Conservation (phyloP, 352 stramenopile genomes). For the Phytophthora megakarya region DNA sequence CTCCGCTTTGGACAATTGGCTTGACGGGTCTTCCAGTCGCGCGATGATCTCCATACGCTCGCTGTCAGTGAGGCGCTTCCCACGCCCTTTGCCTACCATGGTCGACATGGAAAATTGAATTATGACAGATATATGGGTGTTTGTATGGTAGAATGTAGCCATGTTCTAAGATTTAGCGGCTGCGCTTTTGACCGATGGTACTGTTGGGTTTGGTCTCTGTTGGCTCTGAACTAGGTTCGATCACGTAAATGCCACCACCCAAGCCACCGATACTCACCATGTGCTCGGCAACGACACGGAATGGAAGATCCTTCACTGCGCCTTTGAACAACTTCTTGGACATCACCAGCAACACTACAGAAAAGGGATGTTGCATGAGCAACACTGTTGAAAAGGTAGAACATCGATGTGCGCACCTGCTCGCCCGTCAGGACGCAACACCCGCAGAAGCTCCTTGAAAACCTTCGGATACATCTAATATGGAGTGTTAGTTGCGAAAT, state of each 20-base stretch:
- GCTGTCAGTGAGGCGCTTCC: conserved; percentile 70
- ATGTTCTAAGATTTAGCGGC: too few species aligned
- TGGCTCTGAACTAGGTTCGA: conserved; percentile 36
- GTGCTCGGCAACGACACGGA: conserved; percentile 50
- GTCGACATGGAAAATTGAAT: not conserved
- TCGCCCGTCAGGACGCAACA: conserved; percentile 58
- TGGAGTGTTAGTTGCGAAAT: not conserved
- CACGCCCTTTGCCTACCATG: conserved; percentile 23
- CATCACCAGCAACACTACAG: conserved; percentile 72
- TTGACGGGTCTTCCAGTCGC: conserved; percentile 57
- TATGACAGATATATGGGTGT: not conserved
- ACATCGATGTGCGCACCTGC: conserved; percentile 34
- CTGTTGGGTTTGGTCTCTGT: conserved; percentile 2
- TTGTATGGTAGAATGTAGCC: not conserved
- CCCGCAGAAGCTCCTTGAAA: conserved; percentile 69
- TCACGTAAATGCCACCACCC: conserved; percentile 62
- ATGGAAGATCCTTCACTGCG: conserved; percentile 47
- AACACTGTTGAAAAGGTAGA: not conserved
- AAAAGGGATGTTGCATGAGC: not conserved
- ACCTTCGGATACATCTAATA: conserved; percentile 74
- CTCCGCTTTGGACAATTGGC: conserved; percentile 56
- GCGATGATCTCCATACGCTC: conserved; percentile 82
- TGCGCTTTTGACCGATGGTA: conserved; percentile 33
- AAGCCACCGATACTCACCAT: conserved; percentile 81
- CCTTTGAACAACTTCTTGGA: conserved; percentile 80